Conservation (phyloP, 2,329 filamentous ascomycete species). For the Graphium sp. region DNA sequence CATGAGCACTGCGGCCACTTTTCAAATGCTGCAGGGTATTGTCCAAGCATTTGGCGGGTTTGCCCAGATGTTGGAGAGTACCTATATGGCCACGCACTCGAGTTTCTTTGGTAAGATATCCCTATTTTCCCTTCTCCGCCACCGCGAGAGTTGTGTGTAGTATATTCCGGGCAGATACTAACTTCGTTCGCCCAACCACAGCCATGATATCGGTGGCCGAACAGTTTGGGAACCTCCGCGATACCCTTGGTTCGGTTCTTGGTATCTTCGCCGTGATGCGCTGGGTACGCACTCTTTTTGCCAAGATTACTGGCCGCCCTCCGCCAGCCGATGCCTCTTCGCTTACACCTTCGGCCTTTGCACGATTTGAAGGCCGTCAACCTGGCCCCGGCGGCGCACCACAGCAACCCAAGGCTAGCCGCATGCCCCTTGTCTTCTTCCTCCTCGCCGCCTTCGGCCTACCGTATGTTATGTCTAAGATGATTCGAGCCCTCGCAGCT, state of each 20-base stretch:
- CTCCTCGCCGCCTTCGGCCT: slow-evolving; percentile 85
- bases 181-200: slow-evolving; percentile 15
- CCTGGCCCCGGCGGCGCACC: slow-evolving; percentile 44
- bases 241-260: slow-evolving; percentile 81
- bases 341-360: slow-evolving; percentile 82
- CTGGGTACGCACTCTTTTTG: slow-evolving; percentile 82
- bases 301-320: slow-evolving; percentile 83
- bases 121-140: neutral
- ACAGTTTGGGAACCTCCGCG: slow-evolving; percentile 84
- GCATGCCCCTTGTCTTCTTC: slow-evolving; percentile 94
- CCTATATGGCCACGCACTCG: slow-evolving; percentile 98
- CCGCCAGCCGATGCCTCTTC: slow-evolving; percentile 74
- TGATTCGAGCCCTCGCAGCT: slow-evolving; percentile 71
- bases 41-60: slow-evolving; percentile 95
- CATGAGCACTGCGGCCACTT: slow-evolving; percentile 89
- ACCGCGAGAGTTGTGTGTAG: neutral
- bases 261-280: slow-evolving; percentile 93
- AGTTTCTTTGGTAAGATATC: slow-evolving; percentile 79
- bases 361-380: slow-evolving; percentile 63
- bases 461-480: slow-evolving; percentile 92
- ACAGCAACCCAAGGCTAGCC: slow-evolving; percentile 55
- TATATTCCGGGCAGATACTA: neutral
- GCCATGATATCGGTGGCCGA: slow-evolving; percentile 98
- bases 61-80: slow-evolving; percentile 98
- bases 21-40: slow-evolving; percentile 95